These are phyloP conservation scores for Diaporthe sp. DNA, from an alignment of 2,329 filamentous ascomycete genomes.

Conservation along the genomic window DNA sequence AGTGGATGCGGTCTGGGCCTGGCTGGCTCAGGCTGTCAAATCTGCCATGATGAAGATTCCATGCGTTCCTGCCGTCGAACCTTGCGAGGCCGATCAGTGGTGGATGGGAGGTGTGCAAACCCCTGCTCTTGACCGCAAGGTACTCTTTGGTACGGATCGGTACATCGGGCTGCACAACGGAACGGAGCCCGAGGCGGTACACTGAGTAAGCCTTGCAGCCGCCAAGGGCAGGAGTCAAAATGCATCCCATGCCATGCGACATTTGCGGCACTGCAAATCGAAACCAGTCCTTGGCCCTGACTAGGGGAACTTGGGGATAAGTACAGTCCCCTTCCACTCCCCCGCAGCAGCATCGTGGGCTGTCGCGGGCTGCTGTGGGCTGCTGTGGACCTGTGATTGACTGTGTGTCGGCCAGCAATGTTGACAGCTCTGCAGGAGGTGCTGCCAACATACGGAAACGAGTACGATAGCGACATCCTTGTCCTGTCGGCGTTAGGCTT, in stretches of 20 bases:
- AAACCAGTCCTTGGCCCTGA: constrained; percentile 21
- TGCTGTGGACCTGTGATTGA: background rate
- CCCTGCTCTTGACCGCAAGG: background rate
- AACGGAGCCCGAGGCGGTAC: constrained; percentile 32
- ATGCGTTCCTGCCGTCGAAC: constrained; percentile 30
- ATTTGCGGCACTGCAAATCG: constrained; percentile 22
- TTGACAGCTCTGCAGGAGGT: background rate
- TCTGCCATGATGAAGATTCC: constrained; percentile 20
- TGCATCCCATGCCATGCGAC: constrained; percentile 20
- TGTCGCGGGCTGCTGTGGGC: constrained; percentile 2
- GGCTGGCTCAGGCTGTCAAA: constrained; percentile 17
- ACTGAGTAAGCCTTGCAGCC: constrained; percentile 33
- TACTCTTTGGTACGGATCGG: constrained; percentile 24
- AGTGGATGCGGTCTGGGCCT: constrained; percentile 22
- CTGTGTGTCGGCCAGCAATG: background rate
- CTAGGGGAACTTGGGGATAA: constrained; percentile 5
- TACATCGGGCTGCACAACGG: constrained; percentile 29
- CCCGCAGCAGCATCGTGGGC: background rate
- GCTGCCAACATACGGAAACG: constrained; percentile 5
- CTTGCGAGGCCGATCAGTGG: constrained; percentile 17
- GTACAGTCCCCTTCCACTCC: background rate
- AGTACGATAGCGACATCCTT: constrained; percentile 16
- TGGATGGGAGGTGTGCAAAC: background rate
- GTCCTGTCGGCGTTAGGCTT: background rate
- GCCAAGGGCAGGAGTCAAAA: constrained; percentile 14